Evolutionary conservation across 2,329 filamentous ascomycete species (phyloP).

Genomic region (Lasiodiplodia citricola): DNA sequence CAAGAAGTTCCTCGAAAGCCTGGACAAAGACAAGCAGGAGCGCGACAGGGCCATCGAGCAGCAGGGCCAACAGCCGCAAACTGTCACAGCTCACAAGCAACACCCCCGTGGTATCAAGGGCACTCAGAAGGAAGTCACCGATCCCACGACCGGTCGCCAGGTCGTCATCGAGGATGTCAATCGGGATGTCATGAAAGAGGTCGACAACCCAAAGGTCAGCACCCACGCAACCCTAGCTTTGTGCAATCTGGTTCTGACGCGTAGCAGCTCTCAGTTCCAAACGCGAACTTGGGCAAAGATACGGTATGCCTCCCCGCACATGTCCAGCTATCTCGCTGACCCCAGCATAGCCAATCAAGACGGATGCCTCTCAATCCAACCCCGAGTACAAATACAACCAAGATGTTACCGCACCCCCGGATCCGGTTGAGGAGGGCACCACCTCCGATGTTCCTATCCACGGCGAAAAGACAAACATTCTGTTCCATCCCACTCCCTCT

Average conservation of each 20-base stretch:
- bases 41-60: conserved; percentile 75
- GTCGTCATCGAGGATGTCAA: conserved; percentile 85
- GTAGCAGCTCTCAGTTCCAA: conserved; percentile 78
- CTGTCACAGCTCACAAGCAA: conserved; percentile 48
- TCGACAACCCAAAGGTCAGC: conserved; percentile 72
- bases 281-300: conserved; percentile 80
- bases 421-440: conserved; percentile 78
- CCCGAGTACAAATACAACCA: conserved; percentile 84
- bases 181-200: conserved; percentile 70
- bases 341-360: conserved; percentile 63
- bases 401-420: conserved; percentile 88
- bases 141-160: conserved; percentile 85
- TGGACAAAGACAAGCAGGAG: conserved; percentile 79
- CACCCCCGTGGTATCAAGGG: conserved; percentile 52
- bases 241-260: not conserved
- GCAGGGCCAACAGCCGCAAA: conserved; percentile 45
- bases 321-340: not conserved
- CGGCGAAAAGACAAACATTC: conserved; percentile 93
- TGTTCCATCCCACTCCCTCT: conserved; percentile 93
- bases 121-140: conserved; percentile 70
- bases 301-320: conserved; percentile 54
- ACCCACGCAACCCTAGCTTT: conserved; percentile 2
- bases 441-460: conserved; percentile 95
- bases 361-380: conserved; percentile 71
- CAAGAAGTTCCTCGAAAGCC: conserved; percentile 76